Evolutionary conservation across 2,329 filamentous ascomycete genomes (phyloP).

Genomic region (Lachnellula cervina): DNA sequence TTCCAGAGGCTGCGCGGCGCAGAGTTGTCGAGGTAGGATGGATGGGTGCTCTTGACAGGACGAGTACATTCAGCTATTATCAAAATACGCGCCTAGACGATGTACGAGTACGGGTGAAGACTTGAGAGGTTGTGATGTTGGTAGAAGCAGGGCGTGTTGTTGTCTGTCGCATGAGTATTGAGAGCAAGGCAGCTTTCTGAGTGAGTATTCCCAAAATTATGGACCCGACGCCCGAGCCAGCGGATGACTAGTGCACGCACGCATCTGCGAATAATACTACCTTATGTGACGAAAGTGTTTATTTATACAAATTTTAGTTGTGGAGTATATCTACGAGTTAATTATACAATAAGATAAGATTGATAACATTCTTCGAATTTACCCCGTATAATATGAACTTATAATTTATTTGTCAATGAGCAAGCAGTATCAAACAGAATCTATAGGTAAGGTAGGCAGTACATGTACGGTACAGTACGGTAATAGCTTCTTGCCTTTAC

Average conservation of each 20-base stretch:
- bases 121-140: background rate
- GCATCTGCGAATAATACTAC: no score
- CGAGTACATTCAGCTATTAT: slow-evolving; percentile 7
- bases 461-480: no score
- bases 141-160: background rate
- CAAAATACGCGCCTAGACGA: slow-evolving; percentile 3
- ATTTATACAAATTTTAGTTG: no score
- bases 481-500: no score
- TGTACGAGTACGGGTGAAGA: background rate
- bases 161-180: slow-evolving; percentile 13
- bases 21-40: background rate
- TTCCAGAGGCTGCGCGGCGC: background rate
- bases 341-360: no score
- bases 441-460: no score
- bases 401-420: background rate
- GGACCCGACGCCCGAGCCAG: background rate
- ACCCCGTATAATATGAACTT: no score
- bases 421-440: background rate
- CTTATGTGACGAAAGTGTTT: no score
- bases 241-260: background rate
- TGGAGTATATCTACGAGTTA: no score
- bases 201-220: background rate
- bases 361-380: no score
- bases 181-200: background rate
- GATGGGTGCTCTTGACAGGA: background rate